phyloP scores from a whole-genome alignment of 2,329 filamentous ascomycete genomes.

The Penicillium sp. region DNA sequence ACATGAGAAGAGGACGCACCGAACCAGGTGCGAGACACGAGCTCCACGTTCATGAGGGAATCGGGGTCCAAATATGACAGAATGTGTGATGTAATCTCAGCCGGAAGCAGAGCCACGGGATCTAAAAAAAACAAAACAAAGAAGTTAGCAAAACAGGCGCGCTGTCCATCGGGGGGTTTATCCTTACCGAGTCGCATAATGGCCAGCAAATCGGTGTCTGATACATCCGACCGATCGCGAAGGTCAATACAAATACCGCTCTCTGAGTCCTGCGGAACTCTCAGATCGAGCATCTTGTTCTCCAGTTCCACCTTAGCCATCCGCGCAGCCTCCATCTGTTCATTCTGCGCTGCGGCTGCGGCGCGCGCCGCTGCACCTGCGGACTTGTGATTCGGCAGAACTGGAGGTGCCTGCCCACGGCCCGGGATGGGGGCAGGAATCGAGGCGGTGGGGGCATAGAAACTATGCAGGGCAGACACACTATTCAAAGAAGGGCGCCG shows the following conservation, averaged over 20 bases:
- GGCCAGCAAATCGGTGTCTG: constrained; percentile 34
- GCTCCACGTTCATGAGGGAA: constrained; percentile 56
- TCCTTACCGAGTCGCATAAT: constrained; percentile 41
- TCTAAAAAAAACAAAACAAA: constrained; percentile 41
- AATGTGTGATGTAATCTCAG: constrained; percentile 60
- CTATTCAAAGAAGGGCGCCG: constrained; percentile 40
- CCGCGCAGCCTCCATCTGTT: constrained; percentile 26
- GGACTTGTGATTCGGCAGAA: constrained; percentile 41
- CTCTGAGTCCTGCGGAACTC: constrained; percentile 45
- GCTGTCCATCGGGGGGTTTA: neutral
- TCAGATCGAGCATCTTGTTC: constrained; percentile 33
- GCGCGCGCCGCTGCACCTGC: constrained; percentile 49
- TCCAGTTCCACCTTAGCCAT: constrained; percentile 35
- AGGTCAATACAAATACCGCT: constrained; percentile 52
- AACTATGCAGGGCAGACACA: constrained; percentile 35
- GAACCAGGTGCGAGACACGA: constrained; percentile 59
- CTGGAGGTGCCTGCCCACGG: constrained; percentile 39
- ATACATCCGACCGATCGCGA: constrained; percentile 39
- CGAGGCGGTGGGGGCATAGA: constrained; percentile 33
- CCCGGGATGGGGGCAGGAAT: constrained; percentile 38
- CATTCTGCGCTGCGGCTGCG: constrained; percentile 52
- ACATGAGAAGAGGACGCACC: constrained; percentile 58
- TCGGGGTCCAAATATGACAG: constrained; percentile 60
- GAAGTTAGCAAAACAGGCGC: constrained; percentile 11
- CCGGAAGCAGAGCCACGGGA: constrained; percentile 55